These are phyloP conservation scores for Podospora anserina DNA, from an alignment of 495 filamentous ascomycete genomes.

Conservation along the genomic window DNA sequence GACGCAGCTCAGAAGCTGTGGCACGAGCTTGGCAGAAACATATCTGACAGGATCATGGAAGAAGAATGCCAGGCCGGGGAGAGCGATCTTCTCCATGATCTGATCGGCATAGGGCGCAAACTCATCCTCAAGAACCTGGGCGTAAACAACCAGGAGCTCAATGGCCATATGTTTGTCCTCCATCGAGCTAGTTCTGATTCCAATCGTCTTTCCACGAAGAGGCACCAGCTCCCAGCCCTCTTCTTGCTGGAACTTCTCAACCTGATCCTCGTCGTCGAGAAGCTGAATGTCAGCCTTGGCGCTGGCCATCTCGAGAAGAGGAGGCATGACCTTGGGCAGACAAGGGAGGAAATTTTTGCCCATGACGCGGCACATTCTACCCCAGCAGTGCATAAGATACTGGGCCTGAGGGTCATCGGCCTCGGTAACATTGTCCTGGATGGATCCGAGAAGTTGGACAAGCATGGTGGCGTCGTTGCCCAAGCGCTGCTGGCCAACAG, in stretches of 20 bases:
- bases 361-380: slow-evolving; percentile 94
- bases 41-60: slow-evolving; percentile 98
- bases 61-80: slow-evolving; percentile 95
- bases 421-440: slow-evolving; percentile 85
- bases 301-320: slow-evolving; percentile 81
- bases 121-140: slow-evolving; percentile 83
- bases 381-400: slow-evolving; percentile 99
- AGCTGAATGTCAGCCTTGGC: slow-evolving; percentile 98
- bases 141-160: slow-evolving; percentile 94
- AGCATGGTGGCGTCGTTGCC: slow-evolving; percentile 80
- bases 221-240: slow-evolving; percentile 98
- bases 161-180: slow-evolving; percentile 99
- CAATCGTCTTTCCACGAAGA: slow-evolving; percentile 93
- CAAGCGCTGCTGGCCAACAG: slow-evolving; percentile 90
- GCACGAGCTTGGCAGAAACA: slow-evolving; percentile 90
- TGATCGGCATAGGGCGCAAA: slow-evolving; percentile 90
- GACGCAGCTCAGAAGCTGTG: slow-evolving; percentile 90
- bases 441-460: slow-evolving; percentile 79
- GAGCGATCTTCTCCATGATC: slow-evolving; percentile 93
- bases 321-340: slow-evolving; percentile 89
- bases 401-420: slow-evolving; percentile 94
- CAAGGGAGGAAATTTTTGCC: slow-evolving; percentile 88
- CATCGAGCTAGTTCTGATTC: slow-evolving; percentile 92
- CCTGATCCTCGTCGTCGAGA: slow-evolving; percentile 91
- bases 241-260: slow-evolving; percentile 87